Evolutionary conservation across 1,284 basidiomycete species (phyloP).

Genomic region (Boletus sp.): DNA sequence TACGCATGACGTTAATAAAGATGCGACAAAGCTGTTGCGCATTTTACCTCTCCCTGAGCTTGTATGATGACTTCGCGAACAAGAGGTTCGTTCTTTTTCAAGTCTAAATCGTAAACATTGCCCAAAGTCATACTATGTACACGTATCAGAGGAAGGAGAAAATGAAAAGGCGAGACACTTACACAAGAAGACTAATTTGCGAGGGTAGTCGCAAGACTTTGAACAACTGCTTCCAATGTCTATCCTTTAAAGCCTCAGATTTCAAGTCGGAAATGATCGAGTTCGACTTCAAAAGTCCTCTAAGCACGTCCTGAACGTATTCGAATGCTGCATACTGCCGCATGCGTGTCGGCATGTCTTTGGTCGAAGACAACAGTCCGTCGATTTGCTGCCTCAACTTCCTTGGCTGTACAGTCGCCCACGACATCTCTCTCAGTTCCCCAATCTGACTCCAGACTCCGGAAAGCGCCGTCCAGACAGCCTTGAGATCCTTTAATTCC

Average conservation of each 20-base stretch:
- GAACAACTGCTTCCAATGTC: slow-evolving; percentile 98
- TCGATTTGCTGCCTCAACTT: slow-evolving; percentile 95
- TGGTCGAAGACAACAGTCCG: slow-evolving; percentile 81
- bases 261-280: slow-evolving; percentile 88
- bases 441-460: slow-evolving; percentile 94
- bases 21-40: background rate
- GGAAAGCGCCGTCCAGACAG: slow-evolving; percentile 97
- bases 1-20: slow-evolving; percentile 29
- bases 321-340: slow-evolving; percentile 98
- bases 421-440: slow-evolving; percentile 85
- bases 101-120: slow-evolving; percentile 94
- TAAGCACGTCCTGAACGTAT: slow-evolving; percentile 91
- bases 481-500: slow-evolving; percentile 93
- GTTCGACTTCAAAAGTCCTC: slow-evolving; percentile 87
- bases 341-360: slow-evolving; percentile 99
- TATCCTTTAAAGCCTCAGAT: slow-evolving; percentile 94
- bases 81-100: slow-evolving; percentile 85
- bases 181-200: slow-evolving; percentile 68
- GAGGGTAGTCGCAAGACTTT: slow-evolving; percentile 76
- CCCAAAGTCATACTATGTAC: slow-evolving; percentile 84
- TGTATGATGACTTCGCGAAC: slow-evolving; percentile 96
- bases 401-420: slow-evolving; percentile 91
- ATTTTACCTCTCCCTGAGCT: slow-evolving; percentile 89
- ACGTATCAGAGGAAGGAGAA: slow-evolving; percentile 8
- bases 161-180: slow-evolving; percentile 28